phyloP scores from a whole-genome alignment of 2,329 filamentous ascomycete species.

The Tricladium varicosporioides region DNA sequence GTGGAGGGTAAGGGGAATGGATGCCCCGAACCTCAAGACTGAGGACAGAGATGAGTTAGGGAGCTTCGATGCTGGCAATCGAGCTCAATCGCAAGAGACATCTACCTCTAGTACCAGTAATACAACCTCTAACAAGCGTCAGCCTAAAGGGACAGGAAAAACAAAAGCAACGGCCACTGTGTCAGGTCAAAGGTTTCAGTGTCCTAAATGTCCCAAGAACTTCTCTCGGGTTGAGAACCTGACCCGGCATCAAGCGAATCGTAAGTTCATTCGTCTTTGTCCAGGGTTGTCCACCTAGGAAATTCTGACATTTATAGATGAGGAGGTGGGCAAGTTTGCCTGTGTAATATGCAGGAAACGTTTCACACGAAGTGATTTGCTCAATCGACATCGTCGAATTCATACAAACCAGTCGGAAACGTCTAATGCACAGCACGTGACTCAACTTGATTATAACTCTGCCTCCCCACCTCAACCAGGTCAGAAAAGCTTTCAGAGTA shows the following conservation, averaged over 20 bases:
- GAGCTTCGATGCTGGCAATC: neutral
- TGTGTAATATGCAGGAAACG: conserved; percentile 30
- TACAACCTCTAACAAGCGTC: conserved; percentile 11
- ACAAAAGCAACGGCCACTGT: conserved; percentile 6
- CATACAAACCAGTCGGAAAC: conserved; percentile 20
- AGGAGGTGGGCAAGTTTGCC: conserved; percentile 30
- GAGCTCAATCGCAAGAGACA: neutral
- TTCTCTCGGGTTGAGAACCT: conserved; percentile 33
- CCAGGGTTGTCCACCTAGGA: neutral
- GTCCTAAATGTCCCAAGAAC: conserved; percentile 30
- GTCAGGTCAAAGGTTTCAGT: conserved; percentile 26
- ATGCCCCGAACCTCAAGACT: neutral
- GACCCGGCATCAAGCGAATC: conserved; percentile 32
- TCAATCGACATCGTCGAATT: conserved; percentile 31
- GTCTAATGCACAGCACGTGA: conserved; percentile 14
- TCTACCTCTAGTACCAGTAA: conserved; percentile 1
- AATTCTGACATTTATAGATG: conserved; percentile 17
- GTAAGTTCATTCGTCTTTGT: conserved; percentile 19
- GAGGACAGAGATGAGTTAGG: neutral
- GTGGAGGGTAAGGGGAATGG: neutral
- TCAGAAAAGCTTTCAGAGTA: conserved; percentile 8
- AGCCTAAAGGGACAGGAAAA: conserved; percentile 15
- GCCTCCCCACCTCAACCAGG: conserved; percentile 10
- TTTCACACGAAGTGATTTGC: conserved; percentile 31
- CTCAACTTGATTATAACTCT: conserved; percentile 9